Conservation (phyloP, 148 eudicot genomes). For the Camellia sinensis region DNA sequence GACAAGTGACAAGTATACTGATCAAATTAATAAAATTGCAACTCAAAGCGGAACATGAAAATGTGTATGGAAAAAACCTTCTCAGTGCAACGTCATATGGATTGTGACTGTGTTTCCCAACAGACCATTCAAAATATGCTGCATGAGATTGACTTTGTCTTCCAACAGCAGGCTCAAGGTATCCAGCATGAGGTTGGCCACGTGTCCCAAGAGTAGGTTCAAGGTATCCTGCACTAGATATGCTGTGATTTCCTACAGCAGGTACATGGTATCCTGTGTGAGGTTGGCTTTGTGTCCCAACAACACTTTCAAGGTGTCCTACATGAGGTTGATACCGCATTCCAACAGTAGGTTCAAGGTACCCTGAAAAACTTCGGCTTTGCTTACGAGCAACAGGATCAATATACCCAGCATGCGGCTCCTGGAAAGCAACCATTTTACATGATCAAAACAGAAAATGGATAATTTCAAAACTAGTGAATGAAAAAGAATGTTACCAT, state of each 20-base stretch:
- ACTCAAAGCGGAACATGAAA: background rate
- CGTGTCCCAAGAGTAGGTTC: conserved; percentile 14
- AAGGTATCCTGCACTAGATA: conserved; percentile 13
- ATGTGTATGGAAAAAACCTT: conserved; percentile 19
- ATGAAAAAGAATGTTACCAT: background rate
- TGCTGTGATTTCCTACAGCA: background rate
- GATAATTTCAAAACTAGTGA: background rate
- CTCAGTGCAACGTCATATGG: conserved; percentile 9
- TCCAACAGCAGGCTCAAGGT: too few relatives aligned
- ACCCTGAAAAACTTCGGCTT: conserved; percentile 14
- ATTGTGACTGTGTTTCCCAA: conserved; percentile 14
- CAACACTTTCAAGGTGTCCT: conserved; percentile 13
- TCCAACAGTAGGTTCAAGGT: conserved; percentile 13
- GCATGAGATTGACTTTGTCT: conserved; percentile 1
- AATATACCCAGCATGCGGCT: background rate
- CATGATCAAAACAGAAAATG: background rate
- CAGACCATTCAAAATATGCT: conserved; percentile 17
- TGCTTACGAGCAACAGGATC: conserved; percentile 19
- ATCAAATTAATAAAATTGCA: background rate
- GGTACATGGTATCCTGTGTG: conserved; percentile 15
- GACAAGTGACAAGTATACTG: background rate
- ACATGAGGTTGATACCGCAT: conserved; percentile 19
- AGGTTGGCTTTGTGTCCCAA: conserved; percentile 11
- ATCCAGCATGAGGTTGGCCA: background rate
- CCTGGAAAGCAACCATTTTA: conserved; percentile 12